A percentile compares a stretch with the other conserved stretches of the same genome.
Conservation (phyloP, 345 rosid species). For the Brassica cretica region DNA sequence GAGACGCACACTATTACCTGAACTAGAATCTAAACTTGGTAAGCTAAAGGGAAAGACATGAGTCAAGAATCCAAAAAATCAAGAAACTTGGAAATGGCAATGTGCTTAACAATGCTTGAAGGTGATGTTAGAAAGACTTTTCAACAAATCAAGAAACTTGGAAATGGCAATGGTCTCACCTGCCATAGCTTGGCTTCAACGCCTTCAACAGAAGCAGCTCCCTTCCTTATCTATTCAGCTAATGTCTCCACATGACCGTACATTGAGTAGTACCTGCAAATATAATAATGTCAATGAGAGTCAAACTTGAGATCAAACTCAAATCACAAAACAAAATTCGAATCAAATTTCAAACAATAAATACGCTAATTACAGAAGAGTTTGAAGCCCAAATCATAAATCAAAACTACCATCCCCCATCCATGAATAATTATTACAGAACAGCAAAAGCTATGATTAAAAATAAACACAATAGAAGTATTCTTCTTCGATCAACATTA, state of each 20-base stretch:
- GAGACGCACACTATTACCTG: slow-evolving; percentile 52
- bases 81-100: background rate
- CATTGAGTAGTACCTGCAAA: slow-evolving; percentile 83
- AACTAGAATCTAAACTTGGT: slow-evolving; percentile 65
- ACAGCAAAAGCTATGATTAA: no score
- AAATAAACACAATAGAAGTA: background rate
- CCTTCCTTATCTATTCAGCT: slow-evolving; percentile 90
- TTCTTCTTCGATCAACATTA: slow-evolving; percentile 1
- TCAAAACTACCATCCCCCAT: no score
- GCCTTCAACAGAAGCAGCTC: slow-evolving; percentile 91
- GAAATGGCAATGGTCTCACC: slow-evolving; percentile 40
- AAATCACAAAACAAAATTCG: background rate
- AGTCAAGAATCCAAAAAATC: no score
- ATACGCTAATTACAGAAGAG: no score
- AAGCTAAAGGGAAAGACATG: no score
- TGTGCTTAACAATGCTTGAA: no score
- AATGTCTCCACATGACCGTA: slow-evolving; percentile 92
- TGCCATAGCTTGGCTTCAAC: slow-evolving; percentile 95
- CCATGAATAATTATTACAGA: no score
- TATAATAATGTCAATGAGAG: background rate
- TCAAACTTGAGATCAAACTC: slow-evolving; percentile 16
- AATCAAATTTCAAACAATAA: background rate
- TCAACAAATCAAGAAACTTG: background rate
- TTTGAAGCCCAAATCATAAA: no score
- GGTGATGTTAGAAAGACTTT: no score